Conservation (phyloP, 2,329 filamentous ascomycete genomes). For the Diaporthe citrichinensis region DNA sequence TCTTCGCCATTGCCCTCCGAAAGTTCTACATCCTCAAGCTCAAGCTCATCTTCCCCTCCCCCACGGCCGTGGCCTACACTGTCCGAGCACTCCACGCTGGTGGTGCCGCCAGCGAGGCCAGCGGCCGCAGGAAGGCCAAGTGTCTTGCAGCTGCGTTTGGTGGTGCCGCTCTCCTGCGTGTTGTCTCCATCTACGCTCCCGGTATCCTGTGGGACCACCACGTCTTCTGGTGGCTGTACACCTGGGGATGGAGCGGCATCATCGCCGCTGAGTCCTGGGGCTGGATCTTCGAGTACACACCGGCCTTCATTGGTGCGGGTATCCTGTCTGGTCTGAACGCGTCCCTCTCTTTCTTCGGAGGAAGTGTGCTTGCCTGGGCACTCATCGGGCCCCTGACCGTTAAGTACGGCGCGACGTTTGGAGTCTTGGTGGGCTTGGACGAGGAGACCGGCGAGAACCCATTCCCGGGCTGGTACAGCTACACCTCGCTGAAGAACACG, state of each 20-base stretch:
- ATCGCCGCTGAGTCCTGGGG: conserved; percentile 70
- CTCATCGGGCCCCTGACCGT: conserved; percentile 71
- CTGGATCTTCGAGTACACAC: conserved; percentile 70
- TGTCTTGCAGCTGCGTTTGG: conserved; percentile 65
- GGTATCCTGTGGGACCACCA: conserved; percentile 73
- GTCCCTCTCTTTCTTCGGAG: conserved; percentile 69
- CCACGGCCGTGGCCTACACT: conserved; percentile 71
- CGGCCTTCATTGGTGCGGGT: conserved; percentile 70
- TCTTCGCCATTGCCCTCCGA: conserved; percentile 66
- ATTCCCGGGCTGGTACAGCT: conserved; percentile 47
- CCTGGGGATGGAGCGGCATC: conserved; percentile 63
- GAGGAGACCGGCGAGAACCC: conserved; percentile 43
- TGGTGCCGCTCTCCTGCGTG: conserved; percentile 63
- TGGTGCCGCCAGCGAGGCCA: conserved; percentile 55
- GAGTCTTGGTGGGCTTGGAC: conserved; percentile 59
- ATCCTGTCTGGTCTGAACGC: conserved; percentile 73
- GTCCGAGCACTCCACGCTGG: conserved; percentile 72
- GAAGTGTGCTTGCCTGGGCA: conserved; percentile 68
- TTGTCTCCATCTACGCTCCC: conserved; percentile 69
- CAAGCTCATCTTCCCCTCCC: conserved; percentile 70
- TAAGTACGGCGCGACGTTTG: conserved; percentile 64
- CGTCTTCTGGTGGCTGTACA: conserved; percentile 66
- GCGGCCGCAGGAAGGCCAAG: conserved; percentile 69
- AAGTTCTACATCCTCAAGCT: conserved; percentile 71
- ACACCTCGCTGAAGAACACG: conserved; percentile 50